Conservation (phyloP, 1,139 yeast genomes). For the Blastobotrys ciferrii region DNA sequence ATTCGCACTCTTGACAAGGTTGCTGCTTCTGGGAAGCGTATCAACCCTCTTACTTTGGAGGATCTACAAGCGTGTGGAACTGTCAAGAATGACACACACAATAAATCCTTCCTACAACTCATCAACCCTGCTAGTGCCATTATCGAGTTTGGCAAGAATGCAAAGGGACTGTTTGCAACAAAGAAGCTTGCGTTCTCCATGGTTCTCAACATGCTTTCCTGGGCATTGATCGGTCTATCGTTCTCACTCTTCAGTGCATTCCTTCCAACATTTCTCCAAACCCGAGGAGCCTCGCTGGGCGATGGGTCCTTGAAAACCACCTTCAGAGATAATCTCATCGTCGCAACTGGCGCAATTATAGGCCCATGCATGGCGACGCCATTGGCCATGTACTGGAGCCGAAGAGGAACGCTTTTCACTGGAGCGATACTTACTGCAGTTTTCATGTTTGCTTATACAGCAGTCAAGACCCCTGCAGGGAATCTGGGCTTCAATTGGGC, state of each 20-base stretch:
- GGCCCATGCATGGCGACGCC: conserved; percentile 53
- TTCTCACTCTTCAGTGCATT: conserved; percentile 51
- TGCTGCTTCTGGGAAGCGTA: conserved; percentile 20
- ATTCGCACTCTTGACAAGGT: conserved; percentile 20
- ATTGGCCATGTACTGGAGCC: conserved; percentile 40
- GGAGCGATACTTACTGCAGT: conserved; percentile 55
- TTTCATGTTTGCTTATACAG: conserved; percentile 55
- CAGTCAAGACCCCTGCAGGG: conserved; percentile 47
- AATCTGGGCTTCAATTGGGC: conserved; percentile 53
- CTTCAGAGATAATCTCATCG: conserved; percentile 52
- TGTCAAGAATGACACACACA: conserved; percentile 9
- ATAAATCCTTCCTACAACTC: conserved; percentile 8
- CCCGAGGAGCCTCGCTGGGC: conserved; percentile 45
- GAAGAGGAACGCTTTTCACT: conserved; percentile 53
- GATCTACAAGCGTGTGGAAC: conserved; percentile 43
- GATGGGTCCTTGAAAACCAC: conserved; percentile 42
- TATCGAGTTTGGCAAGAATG: conserved; percentile 14
- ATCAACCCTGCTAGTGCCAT: conserved; percentile 11
- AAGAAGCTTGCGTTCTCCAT: conserved; percentile 43
- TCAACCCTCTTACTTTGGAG: conserved; percentile 35
- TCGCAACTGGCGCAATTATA: conserved; percentile 49
- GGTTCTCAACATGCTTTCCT: conserved; percentile 43
- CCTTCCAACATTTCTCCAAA: conserved; percentile 47
- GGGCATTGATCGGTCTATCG: conserved; percentile 51
- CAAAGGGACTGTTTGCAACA: conserved; percentile 39